Percentiles rank a stretch among this genome's conserved stretches.
phyloP scores from a whole-genome alignment of 2,329 filamentous ascomycete species.

The Verticillium zaregamsianum region DNA sequence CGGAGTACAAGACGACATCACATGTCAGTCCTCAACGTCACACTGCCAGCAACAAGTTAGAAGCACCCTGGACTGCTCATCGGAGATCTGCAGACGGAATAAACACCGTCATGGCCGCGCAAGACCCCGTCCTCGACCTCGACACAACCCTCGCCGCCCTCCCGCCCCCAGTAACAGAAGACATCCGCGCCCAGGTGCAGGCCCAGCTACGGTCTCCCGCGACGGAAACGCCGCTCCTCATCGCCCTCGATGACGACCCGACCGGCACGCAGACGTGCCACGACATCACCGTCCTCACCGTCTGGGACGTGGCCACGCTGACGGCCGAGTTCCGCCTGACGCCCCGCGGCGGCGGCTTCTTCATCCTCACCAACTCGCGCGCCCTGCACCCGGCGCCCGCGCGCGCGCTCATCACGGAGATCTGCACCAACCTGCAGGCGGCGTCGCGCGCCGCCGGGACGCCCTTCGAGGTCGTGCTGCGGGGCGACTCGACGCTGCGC shows the following conservation, averaged over 20 bases:
- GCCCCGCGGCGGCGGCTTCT: constrained; percentile 39
- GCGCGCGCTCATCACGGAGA: constrained; percentile 39
- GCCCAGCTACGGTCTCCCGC: neutral
- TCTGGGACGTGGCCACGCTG: constrained; percentile 43
- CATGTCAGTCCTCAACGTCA: too few species aligned
- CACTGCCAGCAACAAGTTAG: too few species aligned
- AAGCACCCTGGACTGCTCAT: too few species aligned
- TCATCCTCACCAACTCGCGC: constrained; percentile 56
- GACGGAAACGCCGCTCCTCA: constrained; percentile 22
- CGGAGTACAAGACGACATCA: too few species aligned
- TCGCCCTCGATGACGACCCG: constrained; percentile 49
- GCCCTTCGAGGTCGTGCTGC: constrained; percentile 48
- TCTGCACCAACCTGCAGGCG: constrained; percentile 42
- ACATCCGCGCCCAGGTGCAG: constrained; percentile 1
- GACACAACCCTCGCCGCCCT: neutral
- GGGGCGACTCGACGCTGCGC: constrained; percentile 51
- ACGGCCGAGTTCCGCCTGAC: constrained; percentile 36
- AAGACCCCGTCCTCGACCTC: constrained; percentile 1
- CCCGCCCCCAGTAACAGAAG: neutral
- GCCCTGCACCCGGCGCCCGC: constrained; percentile 46
- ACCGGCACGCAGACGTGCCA: constrained; percentile 57
- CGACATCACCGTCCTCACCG: constrained; percentile 49
- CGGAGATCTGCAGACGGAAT: too few species aligned
- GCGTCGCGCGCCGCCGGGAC: constrained; percentile 33
- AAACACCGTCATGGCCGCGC: neutral